A percentile compares a stretch with the other conserved stretches of the same genome.
Conservation (phyloP, 208 protist species). For the Leishmania aethiopica region DNA sequence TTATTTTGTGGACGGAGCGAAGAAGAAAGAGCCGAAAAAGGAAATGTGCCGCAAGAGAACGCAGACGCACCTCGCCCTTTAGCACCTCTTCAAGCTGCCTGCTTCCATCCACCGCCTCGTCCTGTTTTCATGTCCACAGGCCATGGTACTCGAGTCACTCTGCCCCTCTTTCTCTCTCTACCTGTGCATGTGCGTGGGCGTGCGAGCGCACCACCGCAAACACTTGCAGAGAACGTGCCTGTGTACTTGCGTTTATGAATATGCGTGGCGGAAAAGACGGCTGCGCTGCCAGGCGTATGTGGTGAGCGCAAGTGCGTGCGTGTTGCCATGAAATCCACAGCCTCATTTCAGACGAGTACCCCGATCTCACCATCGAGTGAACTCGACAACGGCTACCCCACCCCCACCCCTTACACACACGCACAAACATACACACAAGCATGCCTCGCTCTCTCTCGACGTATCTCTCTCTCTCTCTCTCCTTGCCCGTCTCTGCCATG, state of each 20-base stretch:
- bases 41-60: too few species aligned
- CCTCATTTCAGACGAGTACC: not conserved
- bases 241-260: not conserved
- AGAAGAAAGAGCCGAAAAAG: not conserved
- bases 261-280: not conserved
- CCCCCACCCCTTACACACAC: not conserved
- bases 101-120: not conserved
- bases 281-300: not conserved
- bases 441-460: not conserved
- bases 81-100: not conserved
- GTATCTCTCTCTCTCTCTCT: not conserved
- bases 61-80: not conserved
- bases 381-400: not conserved
- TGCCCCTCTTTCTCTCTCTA: not conserved
- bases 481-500: not conserved
- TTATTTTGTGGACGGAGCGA: not conserved
- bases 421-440: not conserved
- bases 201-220: not conserved
- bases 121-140: not conserved
- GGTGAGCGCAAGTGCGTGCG: not conserved
- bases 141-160: constrained; percentile 3
- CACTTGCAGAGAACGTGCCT: too few species aligned
- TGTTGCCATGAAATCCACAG: not conserved
- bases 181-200: not conserved
- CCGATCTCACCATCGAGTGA: not conserved